These are phyloP conservation scores for Colletotrichum liaoningense DNA, from an alignment of 2,329 filamentous ascomycete species.

Conservation along the genomic window DNA sequence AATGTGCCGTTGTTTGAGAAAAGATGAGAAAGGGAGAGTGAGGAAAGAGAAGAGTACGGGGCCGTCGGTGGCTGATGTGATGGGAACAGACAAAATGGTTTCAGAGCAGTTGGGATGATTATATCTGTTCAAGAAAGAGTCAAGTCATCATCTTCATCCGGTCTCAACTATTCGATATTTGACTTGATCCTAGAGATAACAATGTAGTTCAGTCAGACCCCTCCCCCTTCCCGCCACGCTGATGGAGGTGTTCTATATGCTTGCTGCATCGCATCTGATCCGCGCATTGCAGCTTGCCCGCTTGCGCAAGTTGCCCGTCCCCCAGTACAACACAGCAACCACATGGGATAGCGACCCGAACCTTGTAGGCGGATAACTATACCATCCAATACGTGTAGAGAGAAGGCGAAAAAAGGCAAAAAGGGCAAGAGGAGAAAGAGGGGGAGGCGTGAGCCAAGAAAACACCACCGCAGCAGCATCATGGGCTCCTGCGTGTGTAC, in stretches of 20 bases:
- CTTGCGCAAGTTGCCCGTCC: conserved; percentile 19
- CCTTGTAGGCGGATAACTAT: not conserved
- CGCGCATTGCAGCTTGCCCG: conserved; percentile 15
- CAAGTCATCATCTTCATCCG: conserved; percentile 8
- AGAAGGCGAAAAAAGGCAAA: too few species aligned
- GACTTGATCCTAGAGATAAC: conserved; percentile 9
- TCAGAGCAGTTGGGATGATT: conserved; percentile 29
- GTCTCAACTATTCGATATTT: not conserved
- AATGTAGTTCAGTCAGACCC: not conserved
- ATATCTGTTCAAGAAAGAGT: not conserved
- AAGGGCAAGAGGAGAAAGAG: not conserved
- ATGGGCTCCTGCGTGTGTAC: not conserved
- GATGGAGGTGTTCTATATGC: conserved; percentile 31
- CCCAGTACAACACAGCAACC: conserved; percentile 5
- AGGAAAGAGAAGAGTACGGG: not conserved
- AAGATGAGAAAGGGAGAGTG: not conserved
- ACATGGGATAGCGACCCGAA: not conserved
- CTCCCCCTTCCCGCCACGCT: not conserved
- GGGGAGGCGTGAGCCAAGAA: conserved; percentile 24
- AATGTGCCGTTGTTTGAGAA: not conserved
- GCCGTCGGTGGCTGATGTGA: not conserved
- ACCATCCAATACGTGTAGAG: not conserved
- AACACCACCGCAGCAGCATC: not conserved
- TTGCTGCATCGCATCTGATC: conserved; percentile 26
- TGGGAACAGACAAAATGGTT: conserved; percentile 22